phyloP scores from a whole-genome alignment of 2,329 filamentous ascomycete species.

The Penicillium griseofulvum region DNA sequence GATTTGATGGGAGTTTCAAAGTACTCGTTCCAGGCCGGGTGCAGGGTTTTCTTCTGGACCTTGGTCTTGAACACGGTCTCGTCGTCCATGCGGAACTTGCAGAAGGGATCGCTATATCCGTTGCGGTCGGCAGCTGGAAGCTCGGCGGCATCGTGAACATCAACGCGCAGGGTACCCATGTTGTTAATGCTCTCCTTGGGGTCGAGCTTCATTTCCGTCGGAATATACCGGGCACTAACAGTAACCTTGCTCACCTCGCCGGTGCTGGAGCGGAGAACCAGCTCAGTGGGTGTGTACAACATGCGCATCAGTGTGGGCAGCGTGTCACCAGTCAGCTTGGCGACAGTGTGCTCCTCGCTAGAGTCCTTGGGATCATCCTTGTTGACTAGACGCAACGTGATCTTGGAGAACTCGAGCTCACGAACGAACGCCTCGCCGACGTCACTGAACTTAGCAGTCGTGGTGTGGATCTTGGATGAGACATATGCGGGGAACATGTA shows the following conservation, averaged over 20 bases:
- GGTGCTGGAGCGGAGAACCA: constrained; percentile 75
- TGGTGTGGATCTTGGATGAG: constrained; percentile 71
- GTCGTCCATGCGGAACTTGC: constrained; percentile 87
- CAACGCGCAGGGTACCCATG: constrained; percentile 91
- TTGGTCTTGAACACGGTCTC: constrained; percentile 94
- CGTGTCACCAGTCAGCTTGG: constrained; percentile 80
- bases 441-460: constrained; percentile 75
- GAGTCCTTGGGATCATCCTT: constrained; percentile 71
- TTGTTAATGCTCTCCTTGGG: constrained; percentile 98
- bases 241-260: constrained; percentile 76
- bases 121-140: constrained; percentile 94
- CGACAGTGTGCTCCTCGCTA: constrained; percentile 69
- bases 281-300: constrained; percentile 82
- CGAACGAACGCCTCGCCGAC: constrained; percentile 92
- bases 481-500: constrained; percentile 87
- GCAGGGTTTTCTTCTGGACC: constrained; percentile 91
- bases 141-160: constrained; percentile 79
- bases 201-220: constrained; percentile 89
- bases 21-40: constrained; percentile 93
- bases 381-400: constrained; percentile 82
- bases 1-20: constrained; percentile 84
- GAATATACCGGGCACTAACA: constrained; percentile 91
- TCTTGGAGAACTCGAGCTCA: constrained; percentile 92
- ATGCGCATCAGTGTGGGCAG: constrained; percentile 84
- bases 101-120: constrained; percentile 95